Conservation (phyloP, 805 yeast species). For the Yarrowia sp. region DNA sequence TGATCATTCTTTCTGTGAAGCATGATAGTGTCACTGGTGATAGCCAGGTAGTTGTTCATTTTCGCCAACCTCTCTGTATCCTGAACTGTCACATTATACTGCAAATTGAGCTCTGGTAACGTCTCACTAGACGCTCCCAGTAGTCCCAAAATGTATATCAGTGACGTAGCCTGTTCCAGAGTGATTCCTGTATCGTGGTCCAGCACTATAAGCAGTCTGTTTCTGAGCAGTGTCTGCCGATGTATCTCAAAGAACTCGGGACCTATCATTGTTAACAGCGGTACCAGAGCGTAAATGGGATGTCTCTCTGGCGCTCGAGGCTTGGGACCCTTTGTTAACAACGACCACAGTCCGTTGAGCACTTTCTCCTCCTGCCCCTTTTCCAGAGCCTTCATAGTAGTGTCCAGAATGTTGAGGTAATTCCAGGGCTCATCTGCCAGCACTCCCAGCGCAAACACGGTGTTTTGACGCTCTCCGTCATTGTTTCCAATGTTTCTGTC, state of each 20-base stretch:
- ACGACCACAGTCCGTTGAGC: slow-evolving; percentile 8
- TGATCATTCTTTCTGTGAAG: slow-evolving; percentile 5
- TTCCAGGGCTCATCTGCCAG: slow-evolving; percentile 35
- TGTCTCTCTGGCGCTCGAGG: slow-evolving; percentile 26
- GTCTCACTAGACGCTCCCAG: slow-evolving; percentile 16
- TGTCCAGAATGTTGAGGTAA: slow-evolving; percentile 17
- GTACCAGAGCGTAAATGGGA: slow-evolving; percentile 23
- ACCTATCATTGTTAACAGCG: slow-evolving; percentile 5
- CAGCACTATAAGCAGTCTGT: slow-evolving; percentile 17
- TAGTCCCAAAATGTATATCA: slow-evolving; percentile 30
- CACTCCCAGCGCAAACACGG: slow-evolving; percentile 37
- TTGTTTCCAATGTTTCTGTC: slow-evolving; percentile 14
- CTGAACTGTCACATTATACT: slow-evolving; percentile 11
- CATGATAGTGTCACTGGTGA: slow-evolving; percentile 31
- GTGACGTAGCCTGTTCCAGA: slow-evolving; percentile 16
- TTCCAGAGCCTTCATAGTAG: slow-evolving; percentile 18
- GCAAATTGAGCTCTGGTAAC: slow-evolving; percentile 19
- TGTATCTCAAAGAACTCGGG: slow-evolving; percentile 30
- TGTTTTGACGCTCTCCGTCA: slow-evolving; percentile 17
- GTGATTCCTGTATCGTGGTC: slow-evolving; percentile 22
- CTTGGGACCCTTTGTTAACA: slow-evolving; percentile 6
- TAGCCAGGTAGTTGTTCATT: slow-evolving; percentile 25
- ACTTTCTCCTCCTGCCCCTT: slow-evolving; percentile 24
- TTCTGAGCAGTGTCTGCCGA: slow-evolving; percentile 18
- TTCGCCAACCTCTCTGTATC: slow-evolving; percentile 23